Evolutionary conservation across 306 rosid species (phyloP).

Genomic region (Lablab purpureus): DNA sequence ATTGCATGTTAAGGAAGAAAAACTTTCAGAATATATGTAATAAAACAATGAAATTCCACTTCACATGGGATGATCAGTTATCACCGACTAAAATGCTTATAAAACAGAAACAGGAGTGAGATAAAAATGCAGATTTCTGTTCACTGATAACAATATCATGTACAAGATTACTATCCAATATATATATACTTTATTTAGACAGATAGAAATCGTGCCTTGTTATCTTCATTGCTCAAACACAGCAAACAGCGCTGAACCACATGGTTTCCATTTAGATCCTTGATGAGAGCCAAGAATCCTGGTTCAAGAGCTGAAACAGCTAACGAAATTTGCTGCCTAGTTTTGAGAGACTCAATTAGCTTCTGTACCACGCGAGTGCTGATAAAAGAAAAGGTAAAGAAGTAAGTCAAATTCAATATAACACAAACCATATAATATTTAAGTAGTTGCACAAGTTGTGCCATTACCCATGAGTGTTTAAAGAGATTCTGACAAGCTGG

Average conservation of each 20-base stretch:
- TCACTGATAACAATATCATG: not conserved
- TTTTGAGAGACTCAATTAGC: slow-evolving; percentile 68
- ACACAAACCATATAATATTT: slow-evolving; percentile 14
- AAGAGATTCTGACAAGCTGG: slow-evolving; percentile 63
- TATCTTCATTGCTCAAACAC: slow-evolving; percentile 60
- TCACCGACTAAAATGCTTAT: not conserved
- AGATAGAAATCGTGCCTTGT: slow-evolving; percentile 50
- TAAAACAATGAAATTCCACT: not conserved
- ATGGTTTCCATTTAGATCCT: slow-evolving; percentile 68
- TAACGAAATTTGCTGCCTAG: slow-evolving; percentile 57
- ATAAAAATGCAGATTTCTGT: not conserved
- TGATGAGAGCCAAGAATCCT: slow-evolving; percentile 69
- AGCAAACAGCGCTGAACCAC: slow-evolving; percentile 72
- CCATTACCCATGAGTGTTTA: slow-evolving; percentile 65
- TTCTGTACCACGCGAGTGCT: slow-evolving; percentile 74
- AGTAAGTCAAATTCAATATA: slow-evolving; percentile 16
- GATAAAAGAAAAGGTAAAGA: slow-evolving; percentile 27
- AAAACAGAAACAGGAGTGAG: not conserved
- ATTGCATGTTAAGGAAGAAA: not conserved
- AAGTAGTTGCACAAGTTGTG: slow-evolving; percentile 10
- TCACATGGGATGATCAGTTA: slow-evolving; percentile 24
- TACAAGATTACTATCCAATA: slow-evolving; percentile 6
- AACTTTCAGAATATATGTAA: slow-evolving; percentile 6
- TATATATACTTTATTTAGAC: slow-evolving; percentile 13
- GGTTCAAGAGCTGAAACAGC: slow-evolving; percentile 63